These are phyloP conservation scores for Trypanosomatidae sp. DNA, from an alignment of 208 protist species.

Conservation along the genomic window DNA sequence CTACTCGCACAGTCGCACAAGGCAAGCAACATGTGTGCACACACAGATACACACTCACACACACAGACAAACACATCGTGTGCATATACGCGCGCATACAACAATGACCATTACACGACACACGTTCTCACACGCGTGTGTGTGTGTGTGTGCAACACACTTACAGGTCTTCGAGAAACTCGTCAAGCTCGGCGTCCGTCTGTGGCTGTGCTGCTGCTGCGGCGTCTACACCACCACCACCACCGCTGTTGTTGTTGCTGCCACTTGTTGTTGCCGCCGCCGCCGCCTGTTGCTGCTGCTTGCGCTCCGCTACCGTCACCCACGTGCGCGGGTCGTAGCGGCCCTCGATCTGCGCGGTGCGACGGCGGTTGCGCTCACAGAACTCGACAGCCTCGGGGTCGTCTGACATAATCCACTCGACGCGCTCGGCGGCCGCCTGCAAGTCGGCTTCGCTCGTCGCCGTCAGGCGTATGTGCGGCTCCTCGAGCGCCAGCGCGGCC, in stretches of 20 bases:
- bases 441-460: conserved; percentile 78
- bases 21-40: no score
- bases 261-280: conserved; percentile 5
- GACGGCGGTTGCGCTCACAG: conserved; percentile 79
- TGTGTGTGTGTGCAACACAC: no score
- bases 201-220: conserved; percentile 11
- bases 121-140: no score
- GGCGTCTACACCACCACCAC: no score
- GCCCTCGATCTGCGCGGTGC: conserved; percentile 84
- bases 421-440: conserved; percentile 69
- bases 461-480: conserved; percentile 85
- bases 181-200: conserved; percentile 54
- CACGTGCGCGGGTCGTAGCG: conserved; percentile 84
- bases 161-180: conserved; percentile 68
- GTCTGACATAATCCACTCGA: conserved; percentile 90
- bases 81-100: background rate
- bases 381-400: conserved; percentile 81
- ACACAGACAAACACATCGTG: no score
- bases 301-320: conserved; percentile 40
- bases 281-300: conserved; percentile 12
- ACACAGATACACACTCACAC: no score
- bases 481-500: conserved; percentile 55
- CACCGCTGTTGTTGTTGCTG: conserved; percentile 4
- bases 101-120: conserved; percentile 1
- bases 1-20: no score